Conservation (phyloP, 495 filamentous ascomycete species). For the Rusavskia elegans region DNA sequence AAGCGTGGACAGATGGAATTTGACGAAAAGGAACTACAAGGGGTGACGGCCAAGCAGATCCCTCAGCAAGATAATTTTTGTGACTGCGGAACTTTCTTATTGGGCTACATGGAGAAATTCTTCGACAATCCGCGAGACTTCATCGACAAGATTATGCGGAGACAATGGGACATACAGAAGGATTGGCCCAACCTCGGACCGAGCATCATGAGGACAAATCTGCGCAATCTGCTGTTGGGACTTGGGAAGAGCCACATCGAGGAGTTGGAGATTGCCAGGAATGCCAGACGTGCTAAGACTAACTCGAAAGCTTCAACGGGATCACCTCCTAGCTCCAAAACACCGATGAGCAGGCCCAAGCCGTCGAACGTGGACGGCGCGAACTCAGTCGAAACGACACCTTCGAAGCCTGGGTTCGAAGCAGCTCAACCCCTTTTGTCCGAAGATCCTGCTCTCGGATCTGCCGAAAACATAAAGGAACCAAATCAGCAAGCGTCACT, state of each 20-base stretch:
- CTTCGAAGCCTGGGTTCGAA: too few species aligned
- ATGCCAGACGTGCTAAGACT: neutral
- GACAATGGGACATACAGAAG: slow-evolving; percentile 25
- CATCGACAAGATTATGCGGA: slow-evolving; percentile 33
- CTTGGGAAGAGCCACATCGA: slow-evolving; percentile 21
- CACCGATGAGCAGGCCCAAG: neutral
- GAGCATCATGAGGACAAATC: slow-evolving; percentile 30
- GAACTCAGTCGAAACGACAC: too few species aligned
- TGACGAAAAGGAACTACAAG: slow-evolving; percentile 31
- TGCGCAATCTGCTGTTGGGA: slow-evolving; percentile 35
- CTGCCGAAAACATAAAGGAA: too few species aligned
- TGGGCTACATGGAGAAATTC: slow-evolving; percentile 74
- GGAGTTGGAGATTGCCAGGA: slow-evolving; percentile 23
- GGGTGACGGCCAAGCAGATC: slow-evolving; percentile 52
- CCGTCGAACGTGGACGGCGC: neutral
- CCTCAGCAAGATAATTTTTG: slow-evolving; percentile 71
- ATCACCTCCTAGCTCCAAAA: neutral
- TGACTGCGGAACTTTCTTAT: slow-evolving; percentile 77
- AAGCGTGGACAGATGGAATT: slow-evolving; percentile 47
- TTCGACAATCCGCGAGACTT: slow-evolving; percentile 52
- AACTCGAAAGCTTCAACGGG: neutral
- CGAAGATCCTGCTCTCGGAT: too few species aligned
- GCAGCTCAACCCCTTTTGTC: too few species aligned
- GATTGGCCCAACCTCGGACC: slow-evolving; percentile 43
- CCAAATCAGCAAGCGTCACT: too few species aligned